A percentile compares a stretch with the other conserved stretches of the same genome.
These are phyloP conservation scores for Alternaria postmessia DNA, from an alignment of 2,329 filamentous ascomycete species.

Conservation along the genomic window DNA sequence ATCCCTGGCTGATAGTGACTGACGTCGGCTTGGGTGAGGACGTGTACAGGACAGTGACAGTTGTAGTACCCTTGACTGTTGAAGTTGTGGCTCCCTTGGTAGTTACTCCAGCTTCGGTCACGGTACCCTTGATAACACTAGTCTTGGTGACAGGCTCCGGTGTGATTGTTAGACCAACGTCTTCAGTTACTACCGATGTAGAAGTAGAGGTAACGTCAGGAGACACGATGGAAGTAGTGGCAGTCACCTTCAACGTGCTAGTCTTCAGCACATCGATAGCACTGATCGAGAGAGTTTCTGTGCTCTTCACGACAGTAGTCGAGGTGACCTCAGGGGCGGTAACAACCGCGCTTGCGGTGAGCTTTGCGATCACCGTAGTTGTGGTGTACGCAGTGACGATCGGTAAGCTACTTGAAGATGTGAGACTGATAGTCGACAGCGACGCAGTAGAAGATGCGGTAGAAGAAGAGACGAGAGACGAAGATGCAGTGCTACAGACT, in stretches of 20 bases:
- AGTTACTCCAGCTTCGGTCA: slow-evolving; percentile 18
- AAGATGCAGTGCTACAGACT: slow-evolving; percentile 29
- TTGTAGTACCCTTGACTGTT: slow-evolving; percentile 25
- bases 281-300: slow-evolving; percentile 18
- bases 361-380: slow-evolving; percentile 24
- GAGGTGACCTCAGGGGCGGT: slow-evolving; percentile 34
- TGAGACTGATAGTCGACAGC: neutral
- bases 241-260: slow-evolving; percentile 28
- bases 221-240: slow-evolving; percentile 37
- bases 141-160: slow-evolving; percentile 24
- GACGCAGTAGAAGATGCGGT: neutral
- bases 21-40: slow-evolving; percentile 37
- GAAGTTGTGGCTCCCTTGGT: slow-evolving; percentile 28
- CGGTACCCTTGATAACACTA: slow-evolving; percentile 23
- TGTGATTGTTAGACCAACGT: slow-evolving; percentile 29
- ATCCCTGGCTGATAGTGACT: slow-evolving; percentile 30
- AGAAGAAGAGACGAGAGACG: slow-evolving; percentile 18
- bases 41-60: slow-evolving; percentile 31
- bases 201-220: slow-evolving; percentile 34
- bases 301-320: slow-evolving; percentile 26
- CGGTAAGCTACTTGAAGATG: slow-evolving; percentile 11
- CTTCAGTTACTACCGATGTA: slow-evolving; percentile 35
- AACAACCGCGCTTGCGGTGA: slow-evolving; percentile 25
- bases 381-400: slow-evolving; percentile 28
- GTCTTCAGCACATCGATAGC: slow-evolving; percentile 24